Evolutionary conservation across 1,284 basidiomycete genomes (phyloP).

Genomic region (Coniferiporia sulphurascens): DNA sequence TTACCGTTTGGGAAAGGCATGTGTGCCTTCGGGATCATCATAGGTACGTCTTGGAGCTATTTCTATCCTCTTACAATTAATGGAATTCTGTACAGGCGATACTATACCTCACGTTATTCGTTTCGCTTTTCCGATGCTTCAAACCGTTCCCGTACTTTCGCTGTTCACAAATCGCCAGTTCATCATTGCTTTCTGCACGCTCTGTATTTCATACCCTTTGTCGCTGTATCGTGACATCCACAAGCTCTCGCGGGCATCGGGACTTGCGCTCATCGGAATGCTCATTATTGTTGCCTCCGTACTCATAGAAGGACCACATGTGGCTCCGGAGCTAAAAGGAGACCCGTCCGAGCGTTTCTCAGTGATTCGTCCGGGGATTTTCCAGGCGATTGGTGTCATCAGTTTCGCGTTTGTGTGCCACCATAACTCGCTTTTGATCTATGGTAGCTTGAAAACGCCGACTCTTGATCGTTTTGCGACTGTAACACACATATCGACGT

Average conservation of each 20-base stretch:
- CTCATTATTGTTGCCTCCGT: conserved; percentile 89
- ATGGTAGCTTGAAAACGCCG: conserved; percentile 88
- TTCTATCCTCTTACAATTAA: conserved; percentile 28
- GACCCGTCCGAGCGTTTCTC: conserved; percentile 67
- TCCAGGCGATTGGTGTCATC: conserved; percentile 93
- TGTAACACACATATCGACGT: conserved; percentile 90
- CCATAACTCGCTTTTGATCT: conserved; percentile 92
- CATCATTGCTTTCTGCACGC: conserved; percentile 80
- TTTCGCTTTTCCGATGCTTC: conserved; percentile 77
- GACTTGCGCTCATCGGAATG: conserved; percentile 90
- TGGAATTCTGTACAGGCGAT: conserved; percentile 60
- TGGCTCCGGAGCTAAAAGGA: conserved; percentile 77
- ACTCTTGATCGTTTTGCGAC: conserved; percentile 92
- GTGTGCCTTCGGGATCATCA: conserved; percentile 95
- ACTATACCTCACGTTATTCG: conserved; percentile 94
- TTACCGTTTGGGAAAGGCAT: conserved; percentile 52
- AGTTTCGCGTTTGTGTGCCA: conserved; percentile 94
- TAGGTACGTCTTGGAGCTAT: conserved; percentile 38
- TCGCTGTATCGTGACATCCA: conserved; percentile 97
- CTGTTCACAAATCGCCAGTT: conserved; percentile 85
- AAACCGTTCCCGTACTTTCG: conserved; percentile 62
- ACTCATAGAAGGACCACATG: conserved; percentile 79
- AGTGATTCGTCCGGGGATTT: conserved; percentile 71
- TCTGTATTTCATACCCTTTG: conserved; percentile 89
- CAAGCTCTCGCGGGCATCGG: conserved; percentile 90